phyloP scores from a whole-genome alignment of 2,329 filamentous ascomycete species.

The Sclerotinia minor region DNA sequence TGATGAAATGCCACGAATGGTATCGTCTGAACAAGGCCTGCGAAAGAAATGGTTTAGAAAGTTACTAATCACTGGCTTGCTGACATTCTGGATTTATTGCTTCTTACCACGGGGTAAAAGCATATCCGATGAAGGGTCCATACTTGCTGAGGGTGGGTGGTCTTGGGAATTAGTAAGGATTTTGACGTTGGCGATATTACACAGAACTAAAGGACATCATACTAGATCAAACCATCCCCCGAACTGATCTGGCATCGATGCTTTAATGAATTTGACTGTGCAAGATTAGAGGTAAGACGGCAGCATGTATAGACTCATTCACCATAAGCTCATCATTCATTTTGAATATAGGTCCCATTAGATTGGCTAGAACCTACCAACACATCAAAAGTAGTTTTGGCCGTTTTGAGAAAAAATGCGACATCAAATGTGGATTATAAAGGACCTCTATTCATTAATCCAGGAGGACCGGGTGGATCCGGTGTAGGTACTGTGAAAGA shows the following conservation, averaged over 20 bases:
- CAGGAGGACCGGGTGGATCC: slow-evolving; percentile 50
- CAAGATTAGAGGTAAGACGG: slow-evolving; percentile 4
- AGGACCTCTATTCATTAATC: slow-evolving; percentile 33
- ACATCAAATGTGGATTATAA: slow-evolving; percentile 30
- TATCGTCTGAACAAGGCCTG: background rate
- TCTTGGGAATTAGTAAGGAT: slow-evolving; percentile 8
- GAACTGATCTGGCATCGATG: slow-evolving; percentile 2
- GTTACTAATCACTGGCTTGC: background rate
- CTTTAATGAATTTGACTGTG: slow-evolving; percentile 7
- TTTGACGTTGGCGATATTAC: background rate
- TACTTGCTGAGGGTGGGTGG: background rate
- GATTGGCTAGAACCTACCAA: slow-evolving; percentile 35
- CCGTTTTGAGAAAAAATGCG: slow-evolving; percentile 32
- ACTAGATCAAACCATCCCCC: background rate
- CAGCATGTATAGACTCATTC: background rate
- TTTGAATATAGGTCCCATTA: slow-evolving; percentile 9
- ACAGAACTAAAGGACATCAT: background rate
- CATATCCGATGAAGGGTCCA: background rate
- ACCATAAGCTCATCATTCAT: background rate
- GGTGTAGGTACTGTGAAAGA: slow-evolving; percentile 39
- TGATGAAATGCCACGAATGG: background rate
- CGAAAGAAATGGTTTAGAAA: background rate
- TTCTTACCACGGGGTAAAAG: background rate
- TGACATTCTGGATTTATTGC: slow-evolving; percentile 1
- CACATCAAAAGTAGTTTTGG: slow-evolving; percentile 28